phyloP scores from a whole-genome alignment of 2,329 filamentous ascomycete genomes.

The Pleurostoma richardsiae region DNA sequence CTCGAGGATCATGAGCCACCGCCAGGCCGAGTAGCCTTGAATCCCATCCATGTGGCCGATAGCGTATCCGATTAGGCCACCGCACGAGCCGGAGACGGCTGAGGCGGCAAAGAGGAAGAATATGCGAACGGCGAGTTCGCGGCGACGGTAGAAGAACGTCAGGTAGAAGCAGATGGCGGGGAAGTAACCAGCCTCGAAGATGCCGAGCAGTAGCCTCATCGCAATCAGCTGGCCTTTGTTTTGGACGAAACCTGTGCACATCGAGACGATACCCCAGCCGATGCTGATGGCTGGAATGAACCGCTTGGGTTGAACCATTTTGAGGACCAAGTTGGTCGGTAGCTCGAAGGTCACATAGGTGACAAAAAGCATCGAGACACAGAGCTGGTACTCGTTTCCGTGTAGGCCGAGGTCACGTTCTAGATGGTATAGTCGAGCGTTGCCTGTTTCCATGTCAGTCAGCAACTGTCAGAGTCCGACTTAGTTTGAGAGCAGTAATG shows the following conservation, averaged over 20 bases:
- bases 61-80: slow-evolving; percentile 54
- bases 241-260: slow-evolving; percentile 42
- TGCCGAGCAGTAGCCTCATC: slow-evolving; percentile 50
- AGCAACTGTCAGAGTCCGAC: too few species aligned
- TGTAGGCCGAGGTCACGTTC: slow-evolving; percentile 54
- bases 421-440: slow-evolving; percentile 46
- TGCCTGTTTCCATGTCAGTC: not conserved
- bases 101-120: slow-evolving; percentile 55
- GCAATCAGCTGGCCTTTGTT: slow-evolving; percentile 44
- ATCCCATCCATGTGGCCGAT: slow-evolving; percentile 53
- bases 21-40: slow-evolving; percentile 47
- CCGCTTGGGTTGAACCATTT: slow-evolving; percentile 42
- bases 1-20: slow-evolving; percentile 62
- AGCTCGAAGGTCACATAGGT: slow-evolving; percentile 43
- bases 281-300: slow-evolving; percentile 47
- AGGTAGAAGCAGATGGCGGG: slow-evolving; percentile 52
- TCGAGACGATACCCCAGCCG: slow-evolving; percentile 22
- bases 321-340: slow-evolving; percentile 53
- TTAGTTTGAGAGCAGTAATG: too few species aligned
- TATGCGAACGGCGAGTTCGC: slow-evolving; percentile 58
- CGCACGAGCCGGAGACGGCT: slow-evolving; percentile 57
- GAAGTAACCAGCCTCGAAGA: slow-evolving; percentile 57
- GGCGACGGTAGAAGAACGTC: slow-evolving; percentile 53
- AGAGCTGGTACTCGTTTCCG: slow-evolving; percentile 55
- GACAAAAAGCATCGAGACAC: slow-evolving; percentile 51